A percentile compares a stretch with the other conserved stretches of the same genome.
Evolutionary conservation across 2,329 filamentous ascomycete species (phyloP).

Genomic region (Fusarium haematococcum): DNA sequence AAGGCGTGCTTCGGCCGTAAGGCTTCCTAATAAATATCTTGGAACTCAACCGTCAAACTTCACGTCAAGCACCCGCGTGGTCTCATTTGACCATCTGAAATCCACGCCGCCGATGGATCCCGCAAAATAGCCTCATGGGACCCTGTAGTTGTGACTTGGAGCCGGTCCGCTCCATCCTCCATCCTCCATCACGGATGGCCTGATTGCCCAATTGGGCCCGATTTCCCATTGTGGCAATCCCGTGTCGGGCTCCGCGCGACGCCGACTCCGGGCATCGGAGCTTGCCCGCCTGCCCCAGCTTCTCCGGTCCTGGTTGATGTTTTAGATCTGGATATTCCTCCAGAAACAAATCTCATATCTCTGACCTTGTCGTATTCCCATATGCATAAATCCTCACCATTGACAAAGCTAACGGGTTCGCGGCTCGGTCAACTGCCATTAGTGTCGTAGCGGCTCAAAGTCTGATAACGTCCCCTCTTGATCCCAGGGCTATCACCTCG

Average conservation of each 20-base stretch:
- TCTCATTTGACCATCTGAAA: constrained; percentile 18
- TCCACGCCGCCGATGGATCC: constrained; percentile 29
- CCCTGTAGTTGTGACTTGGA: constrained; percentile 6
- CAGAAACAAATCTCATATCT: background rate
- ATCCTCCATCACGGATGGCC: constrained; percentile 19
- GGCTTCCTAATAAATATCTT: constrained; percentile 4
- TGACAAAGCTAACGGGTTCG: background rate
- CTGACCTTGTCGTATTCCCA: background rate
- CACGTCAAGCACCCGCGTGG: constrained; percentile 7
- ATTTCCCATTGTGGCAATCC: constrained; percentile 38
- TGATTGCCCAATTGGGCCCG: constrained; percentile 26
- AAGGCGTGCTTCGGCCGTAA: background rate
- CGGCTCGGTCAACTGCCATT: constrained; percentile 3
- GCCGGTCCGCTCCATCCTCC: constrained; percentile 19
- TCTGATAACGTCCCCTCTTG: constrained; percentile 12
- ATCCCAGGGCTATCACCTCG: constrained; percentile 4
- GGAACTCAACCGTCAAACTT: background rate
- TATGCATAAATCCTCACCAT: background rate
- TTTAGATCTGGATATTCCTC: background rate
- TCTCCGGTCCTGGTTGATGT: background rate
- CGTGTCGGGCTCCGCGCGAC: constrained; percentile 36
- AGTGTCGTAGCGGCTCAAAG: constrained; percentile 10
- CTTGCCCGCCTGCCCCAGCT: constrained; percentile 4
- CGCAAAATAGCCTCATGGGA: constrained; percentile 41
- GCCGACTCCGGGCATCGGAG: constrained; percentile 37